Conservation (phyloP, 2,329 filamentous ascomycete species). For the Microcera coccophila region DNA sequence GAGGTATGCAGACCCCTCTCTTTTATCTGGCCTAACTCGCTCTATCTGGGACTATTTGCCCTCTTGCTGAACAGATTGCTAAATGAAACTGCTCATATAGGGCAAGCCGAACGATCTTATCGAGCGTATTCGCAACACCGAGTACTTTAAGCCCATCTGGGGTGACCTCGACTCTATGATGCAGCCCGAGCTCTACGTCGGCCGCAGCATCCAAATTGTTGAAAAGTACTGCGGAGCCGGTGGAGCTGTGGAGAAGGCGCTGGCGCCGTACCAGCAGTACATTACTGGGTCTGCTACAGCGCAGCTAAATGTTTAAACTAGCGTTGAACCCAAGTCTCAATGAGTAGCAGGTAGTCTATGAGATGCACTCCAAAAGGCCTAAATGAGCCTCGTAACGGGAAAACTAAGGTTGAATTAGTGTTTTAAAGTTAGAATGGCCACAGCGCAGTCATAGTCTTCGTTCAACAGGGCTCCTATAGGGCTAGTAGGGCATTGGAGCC, state of each 20-base stretch:
- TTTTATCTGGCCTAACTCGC: background rate
- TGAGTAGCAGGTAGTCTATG: no score
- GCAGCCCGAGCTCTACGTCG: constrained; percentile 14
- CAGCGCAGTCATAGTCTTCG: no score
- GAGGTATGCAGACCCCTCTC: no score
- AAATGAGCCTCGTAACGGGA: no score
- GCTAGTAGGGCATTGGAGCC: no score
- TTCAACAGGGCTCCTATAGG: no score
- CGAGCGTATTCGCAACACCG: constrained; percentile 15
- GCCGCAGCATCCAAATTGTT: constrained; percentile 2
- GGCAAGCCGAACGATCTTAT: constrained; percentile 19
- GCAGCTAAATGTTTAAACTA: constrained; percentile 1
- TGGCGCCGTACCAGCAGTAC: background rate
- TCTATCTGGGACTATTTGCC: background rate
- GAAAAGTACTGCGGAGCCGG: background rate
- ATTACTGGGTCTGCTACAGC: background rate
- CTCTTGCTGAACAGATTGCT: background rate
- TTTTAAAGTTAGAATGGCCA: no score
- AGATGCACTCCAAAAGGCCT: no score
- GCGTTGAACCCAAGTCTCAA: no score
- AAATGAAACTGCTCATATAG: background rate
- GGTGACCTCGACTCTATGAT: constrained; percentile 18
- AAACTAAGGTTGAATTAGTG: no score
- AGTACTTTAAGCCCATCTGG: constrained; percentile 19
- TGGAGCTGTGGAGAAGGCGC: background rate